phyloP scores from a whole-genome alignment of 2,329 filamentous ascomycete genomes.

The Aspergillus thermomutatus region DNA sequence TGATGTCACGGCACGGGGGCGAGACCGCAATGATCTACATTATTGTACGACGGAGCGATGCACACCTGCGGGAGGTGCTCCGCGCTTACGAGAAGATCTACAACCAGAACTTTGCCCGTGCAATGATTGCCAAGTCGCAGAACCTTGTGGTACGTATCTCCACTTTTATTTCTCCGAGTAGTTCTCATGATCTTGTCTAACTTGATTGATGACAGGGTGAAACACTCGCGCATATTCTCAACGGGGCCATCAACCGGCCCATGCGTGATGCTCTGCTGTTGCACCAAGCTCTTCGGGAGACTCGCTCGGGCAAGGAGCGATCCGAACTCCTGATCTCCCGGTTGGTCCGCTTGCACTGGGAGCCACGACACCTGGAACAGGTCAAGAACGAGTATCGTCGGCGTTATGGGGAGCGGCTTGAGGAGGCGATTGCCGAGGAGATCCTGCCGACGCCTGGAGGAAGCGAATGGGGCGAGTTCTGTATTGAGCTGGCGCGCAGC shows the following conservation, averaged over 20 bases:
- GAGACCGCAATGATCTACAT: slow-evolving; percentile 86
- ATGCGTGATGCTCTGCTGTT: slow-evolving; percentile 88
- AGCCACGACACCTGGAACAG: slow-evolving; percentile 72
- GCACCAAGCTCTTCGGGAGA: slow-evolving; percentile 80
- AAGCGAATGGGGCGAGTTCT: slow-evolving; percentile 71
- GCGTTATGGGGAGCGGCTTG: slow-evolving; percentile 70
- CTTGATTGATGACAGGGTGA: slow-evolving; percentile 64
- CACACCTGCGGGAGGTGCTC: slow-evolving; percentile 77
- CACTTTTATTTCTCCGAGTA: not conserved
- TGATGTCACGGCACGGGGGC: slow-evolving; percentile 70
- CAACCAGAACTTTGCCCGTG: slow-evolving; percentile 77
- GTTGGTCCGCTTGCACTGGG: slow-evolving; percentile 89
- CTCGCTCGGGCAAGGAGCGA: slow-evolving; percentile 67
- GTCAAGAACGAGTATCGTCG: slow-evolving; percentile 78
- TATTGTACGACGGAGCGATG: slow-evolving; percentile 74
- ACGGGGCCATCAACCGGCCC: slow-evolving; percentile 92
- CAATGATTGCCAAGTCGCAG: slow-evolving; percentile 81
- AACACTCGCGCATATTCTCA: slow-evolving; percentile 89
- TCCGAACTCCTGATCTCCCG: slow-evolving; percentile 85
- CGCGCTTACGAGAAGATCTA: slow-evolving; percentile 71
- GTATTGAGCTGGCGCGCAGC: slow-evolving; percentile 56
- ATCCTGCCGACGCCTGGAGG: slow-evolving; percentile 55
- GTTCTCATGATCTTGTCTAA: not conserved
- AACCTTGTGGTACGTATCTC: slow-evolving; percentile 78
- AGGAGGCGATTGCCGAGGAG: slow-evolving; percentile 74